phyloP scores from a whole-genome alignment of 176 grass and related monocot species.

The Stipa capillata region DNA sequence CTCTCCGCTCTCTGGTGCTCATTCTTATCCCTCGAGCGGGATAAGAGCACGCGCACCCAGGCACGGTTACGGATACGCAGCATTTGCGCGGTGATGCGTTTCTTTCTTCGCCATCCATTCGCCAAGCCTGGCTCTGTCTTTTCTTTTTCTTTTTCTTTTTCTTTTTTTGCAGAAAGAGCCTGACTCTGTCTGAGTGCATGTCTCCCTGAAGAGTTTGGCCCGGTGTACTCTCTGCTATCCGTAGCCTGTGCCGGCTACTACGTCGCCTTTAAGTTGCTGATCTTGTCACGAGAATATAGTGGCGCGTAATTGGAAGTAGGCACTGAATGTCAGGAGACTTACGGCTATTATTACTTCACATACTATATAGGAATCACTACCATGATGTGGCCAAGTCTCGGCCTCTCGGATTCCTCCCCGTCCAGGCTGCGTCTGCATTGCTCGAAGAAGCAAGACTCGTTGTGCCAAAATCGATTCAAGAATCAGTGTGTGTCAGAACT shows the following conservation, averaged over 20 bases:
- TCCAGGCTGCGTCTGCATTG: not conserved
- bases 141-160: no score
- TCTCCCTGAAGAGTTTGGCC: no score
- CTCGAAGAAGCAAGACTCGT: no score
- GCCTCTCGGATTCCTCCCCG: not conserved
- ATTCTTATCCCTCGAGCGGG: not conserved
- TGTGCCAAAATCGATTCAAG: not conserved
- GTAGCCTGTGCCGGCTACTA: not conserved
- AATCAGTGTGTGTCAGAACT: not conserved
- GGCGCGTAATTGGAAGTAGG: not conserved
- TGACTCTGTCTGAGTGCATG: no score
- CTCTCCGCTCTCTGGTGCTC: not conserved
- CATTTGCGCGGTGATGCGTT: not conserved
- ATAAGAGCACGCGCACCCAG: constrained; percentile 21
- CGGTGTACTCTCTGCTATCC: not conserved
- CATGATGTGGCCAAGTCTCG: not conserved
- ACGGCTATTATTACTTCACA: no score
- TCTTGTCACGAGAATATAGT: not conserved
- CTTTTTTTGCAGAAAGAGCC: no score
- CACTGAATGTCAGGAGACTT: no score
- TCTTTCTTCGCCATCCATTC: no score
- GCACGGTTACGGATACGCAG: not conserved
- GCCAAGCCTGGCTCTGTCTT: not conserved
- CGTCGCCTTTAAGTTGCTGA: not conserved
- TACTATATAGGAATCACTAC: not conserved